These are phyloP conservation scores for Pseudogymnoascus sp. DNA, from an alignment of 2,329 filamentous ascomycete species.

Conservation along the genomic window DNA sequence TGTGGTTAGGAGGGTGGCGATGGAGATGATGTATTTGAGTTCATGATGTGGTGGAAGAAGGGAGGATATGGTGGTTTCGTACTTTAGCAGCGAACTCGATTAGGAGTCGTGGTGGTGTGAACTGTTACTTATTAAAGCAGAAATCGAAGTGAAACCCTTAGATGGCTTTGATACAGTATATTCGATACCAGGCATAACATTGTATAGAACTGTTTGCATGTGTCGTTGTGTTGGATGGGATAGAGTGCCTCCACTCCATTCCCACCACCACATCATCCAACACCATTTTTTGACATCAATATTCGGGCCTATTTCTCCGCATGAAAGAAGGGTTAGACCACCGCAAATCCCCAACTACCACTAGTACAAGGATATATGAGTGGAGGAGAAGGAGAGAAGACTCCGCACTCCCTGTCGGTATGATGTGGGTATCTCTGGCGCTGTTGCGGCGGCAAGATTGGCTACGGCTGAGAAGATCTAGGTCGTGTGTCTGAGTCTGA, in stretches of 20 bases:
- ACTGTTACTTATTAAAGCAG: background rate
- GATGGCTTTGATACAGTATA: background rate
- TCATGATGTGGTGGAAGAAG: background rate
- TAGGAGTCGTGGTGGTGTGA: background rate
- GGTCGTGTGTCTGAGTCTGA: slow-evolving; percentile 1
- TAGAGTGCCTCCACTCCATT: background rate
- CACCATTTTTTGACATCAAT: background rate
- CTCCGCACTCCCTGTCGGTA: background rate
- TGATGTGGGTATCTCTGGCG: background rate
- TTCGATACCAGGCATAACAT: background rate
- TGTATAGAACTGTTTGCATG: background rate
- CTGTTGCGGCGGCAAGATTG: background rate
- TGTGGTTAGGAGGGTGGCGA: background rate
- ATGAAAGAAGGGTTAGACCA: background rate
- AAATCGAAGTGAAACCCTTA: background rate
- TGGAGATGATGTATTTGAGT: background rate
- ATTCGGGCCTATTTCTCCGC: slow-evolving; percentile 4
- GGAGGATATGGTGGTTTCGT: background rate
- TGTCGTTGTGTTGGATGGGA: background rate
- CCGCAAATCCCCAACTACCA: background rate
- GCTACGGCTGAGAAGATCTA: background rate
- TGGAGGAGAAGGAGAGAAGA: background rate
- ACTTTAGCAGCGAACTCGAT: background rate
- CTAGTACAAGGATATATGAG: no score
- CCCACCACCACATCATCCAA: background rate